Percentiles rank a stretch among this genome's conserved stretches.
Conservation (phyloP, 2,329 filamentous ascomycete genomes). For the Talaromyces sp. region DNA sequence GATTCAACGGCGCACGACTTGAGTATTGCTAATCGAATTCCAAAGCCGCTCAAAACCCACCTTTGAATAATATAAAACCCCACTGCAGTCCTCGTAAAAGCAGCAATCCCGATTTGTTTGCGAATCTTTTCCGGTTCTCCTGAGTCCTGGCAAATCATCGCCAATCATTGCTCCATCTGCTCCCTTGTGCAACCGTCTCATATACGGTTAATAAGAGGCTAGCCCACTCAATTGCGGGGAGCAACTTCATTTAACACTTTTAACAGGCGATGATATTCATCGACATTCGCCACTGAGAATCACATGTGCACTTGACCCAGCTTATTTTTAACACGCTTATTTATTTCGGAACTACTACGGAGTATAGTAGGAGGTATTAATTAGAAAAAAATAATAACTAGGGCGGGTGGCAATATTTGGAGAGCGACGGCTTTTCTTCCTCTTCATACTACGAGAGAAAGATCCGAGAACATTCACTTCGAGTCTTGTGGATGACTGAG, state of each 20-base stretch:
- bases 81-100: not conserved
- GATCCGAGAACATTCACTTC: not conserved
- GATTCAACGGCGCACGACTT: not conserved
- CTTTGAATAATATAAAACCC: no score
- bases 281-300: not conserved
- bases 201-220: not conserved
- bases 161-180: not conserved
- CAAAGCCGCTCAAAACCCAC: slow-evolving; percentile 14
- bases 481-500: not conserved
- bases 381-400: not conserved
- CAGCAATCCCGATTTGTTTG: not conserved
- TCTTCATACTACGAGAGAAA: not conserved
- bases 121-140: not conserved
- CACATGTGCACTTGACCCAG: not conserved
- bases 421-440: not conserved
- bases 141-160: not conserved
- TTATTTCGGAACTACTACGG: no score
- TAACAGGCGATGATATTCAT: not conserved
- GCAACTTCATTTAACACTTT: not conserved
- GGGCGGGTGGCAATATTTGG: no score
- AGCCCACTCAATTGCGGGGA: not conserved
- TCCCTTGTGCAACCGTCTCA: not conserved
- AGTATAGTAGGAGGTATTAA: no score
- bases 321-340: not conserved
- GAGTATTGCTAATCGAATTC: not conserved